Base-by-base conservation (phyloP, 225 moss, liverwort and hornwort genomes). In the Sphagnum contortum region DNA sequence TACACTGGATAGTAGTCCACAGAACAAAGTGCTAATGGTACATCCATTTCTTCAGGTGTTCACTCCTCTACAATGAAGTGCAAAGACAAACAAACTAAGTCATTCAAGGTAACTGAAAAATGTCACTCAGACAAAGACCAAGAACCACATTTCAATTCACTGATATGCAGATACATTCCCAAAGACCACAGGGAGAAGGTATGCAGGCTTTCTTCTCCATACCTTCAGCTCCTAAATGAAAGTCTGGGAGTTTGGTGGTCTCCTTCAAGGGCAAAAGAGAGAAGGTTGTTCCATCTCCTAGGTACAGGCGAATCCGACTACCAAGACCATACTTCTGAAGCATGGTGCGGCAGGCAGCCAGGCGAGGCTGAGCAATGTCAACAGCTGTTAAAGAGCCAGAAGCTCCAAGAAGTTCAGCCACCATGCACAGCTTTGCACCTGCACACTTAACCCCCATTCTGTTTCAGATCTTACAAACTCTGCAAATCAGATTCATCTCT, bases 391-490 rank as follows among this genome's bases (percentile, higher is more conserved):
- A 67, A 66, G 91, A 87, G 61, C 98, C 98, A 49, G 80, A 86
- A 59, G 73, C 68, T 75, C 88, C 75, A 60, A 98, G 67, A 50
- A 79, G 72, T 66, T 93, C 98, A 6, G 98, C 98, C 75, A 98
- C 81, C 98, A 98, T 93, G 71, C 98, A 98, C 50, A 98, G 71
- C 74, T 98, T 98, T 59, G 93, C 98, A 64, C 98, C 98, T 98
- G 87, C 29, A 29, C 29, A 14, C 44, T 45, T 44, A 45, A 53
- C n/a, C 9, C n/a, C 55, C 58, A 46, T 45, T 46, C 12, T 9
- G n/a, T 57, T 67, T 54, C 12, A 14, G 14, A 66, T 47, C 8
- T 11, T 45, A 6, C 9, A 11, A 12, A 2, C 13, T 52, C 12
- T 13, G 14, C n/a, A 55, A 55, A 50, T 2, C 46, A 66, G 2